Evolutionary conservation across 192 early-diverging fungal species (phyloP).

Genomic region (Paraglomus brasilianum): DNA sequence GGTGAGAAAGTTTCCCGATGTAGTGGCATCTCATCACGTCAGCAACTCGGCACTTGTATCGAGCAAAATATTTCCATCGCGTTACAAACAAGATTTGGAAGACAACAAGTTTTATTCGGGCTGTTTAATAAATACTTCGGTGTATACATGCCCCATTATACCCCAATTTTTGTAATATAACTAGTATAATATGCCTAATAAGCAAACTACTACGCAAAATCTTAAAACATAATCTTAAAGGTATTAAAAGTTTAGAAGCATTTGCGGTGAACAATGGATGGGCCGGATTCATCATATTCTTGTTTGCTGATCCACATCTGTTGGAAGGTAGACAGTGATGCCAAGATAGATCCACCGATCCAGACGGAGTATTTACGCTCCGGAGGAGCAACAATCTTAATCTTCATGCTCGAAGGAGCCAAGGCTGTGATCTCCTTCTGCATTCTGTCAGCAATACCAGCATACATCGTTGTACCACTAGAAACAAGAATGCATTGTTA

Average conservation of each 20-base stretch:
- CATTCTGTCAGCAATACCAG: slow-evolving; percentile 96
- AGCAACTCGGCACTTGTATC: too few species aligned
- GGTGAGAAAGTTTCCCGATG: too few species aligned
- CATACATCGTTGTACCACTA: slow-evolving; percentile 96
- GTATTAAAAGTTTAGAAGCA: slow-evolving; percentile 71
- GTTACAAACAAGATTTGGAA: too few species aligned
- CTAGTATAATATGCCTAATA: too few species aligned
- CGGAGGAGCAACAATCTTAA: slow-evolving; percentile 98
- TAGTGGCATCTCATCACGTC: too few species aligned
- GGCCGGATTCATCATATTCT: slow-evolving; percentile 98
- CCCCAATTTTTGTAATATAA: too few species aligned
- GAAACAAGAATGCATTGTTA: slow-evolving; percentile 1
- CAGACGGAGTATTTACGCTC: slow-evolving; percentile 99
- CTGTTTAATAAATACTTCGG: too few species aligned
- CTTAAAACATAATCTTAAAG: slow-evolving; percentile 19
- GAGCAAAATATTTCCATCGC: too few species aligned
- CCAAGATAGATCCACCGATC: slow-evolving; percentile 98
- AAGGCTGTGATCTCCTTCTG: slow-evolving; percentile 96
- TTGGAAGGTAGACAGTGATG: slow-evolving; percentile 98
- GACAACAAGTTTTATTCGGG: too few species aligned
- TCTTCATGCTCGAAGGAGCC: slow-evolving; percentile 93
- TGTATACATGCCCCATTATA: too few species aligned
- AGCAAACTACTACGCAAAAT: too few species aligned
- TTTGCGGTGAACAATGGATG: slow-evolving; percentile 97
- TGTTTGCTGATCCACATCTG: slow-evolving; percentile 99